phyloP scores from a whole-genome alignment of 2,329 filamentous ascomycete genomes.

The Scleromitrula shiraiana region DNA sequence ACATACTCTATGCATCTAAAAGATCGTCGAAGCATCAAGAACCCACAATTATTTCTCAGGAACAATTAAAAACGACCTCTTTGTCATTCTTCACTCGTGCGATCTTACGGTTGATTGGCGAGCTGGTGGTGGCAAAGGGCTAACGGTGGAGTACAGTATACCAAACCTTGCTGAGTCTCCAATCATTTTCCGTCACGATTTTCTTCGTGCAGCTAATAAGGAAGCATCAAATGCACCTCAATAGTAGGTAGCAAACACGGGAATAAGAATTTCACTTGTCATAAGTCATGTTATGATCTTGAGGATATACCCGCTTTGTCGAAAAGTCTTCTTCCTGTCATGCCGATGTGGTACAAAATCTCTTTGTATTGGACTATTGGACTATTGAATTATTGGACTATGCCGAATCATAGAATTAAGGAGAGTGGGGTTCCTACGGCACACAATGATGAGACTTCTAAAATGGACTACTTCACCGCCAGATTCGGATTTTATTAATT shows the following conservation, averaged over 20 bases:
- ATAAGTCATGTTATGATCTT: too few relatives aligned
- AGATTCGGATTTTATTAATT: not conserved
- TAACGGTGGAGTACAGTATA: constrained; percentile 1
- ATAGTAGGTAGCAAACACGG: too few relatives aligned
- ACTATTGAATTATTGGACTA: too few relatives aligned
- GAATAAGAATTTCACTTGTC: too few relatives aligned
- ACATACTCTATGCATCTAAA: constrained; percentile 4
- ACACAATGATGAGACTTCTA: too few relatives aligned
- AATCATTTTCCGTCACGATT: constrained; percentile 8
- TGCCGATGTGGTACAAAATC: constrained; percentile 1
- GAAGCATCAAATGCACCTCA: too few relatives aligned
- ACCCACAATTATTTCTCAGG: constrained; percentile 8
- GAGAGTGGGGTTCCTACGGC: constrained; percentile 7
- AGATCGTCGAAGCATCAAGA: not conserved
- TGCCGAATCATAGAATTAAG: not conserved
- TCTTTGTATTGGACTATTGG: too few relatives aligned
- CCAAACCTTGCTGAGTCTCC: constrained; percentile 2
- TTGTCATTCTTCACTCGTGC: not conserved
- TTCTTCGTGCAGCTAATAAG: constrained; percentile 8
- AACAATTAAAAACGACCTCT: constrained; percentile 2
- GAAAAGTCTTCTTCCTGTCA: too few relatives aligned
- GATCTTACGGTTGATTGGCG: constrained; percentile 1
- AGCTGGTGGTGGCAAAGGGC: constrained; percentile 6
- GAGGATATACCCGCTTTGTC: too few relatives aligned
- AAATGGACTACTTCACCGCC: too few relatives aligned